Conservation (phyloP, 768 basidiomycete species). For the Boletus sp. region DNA sequence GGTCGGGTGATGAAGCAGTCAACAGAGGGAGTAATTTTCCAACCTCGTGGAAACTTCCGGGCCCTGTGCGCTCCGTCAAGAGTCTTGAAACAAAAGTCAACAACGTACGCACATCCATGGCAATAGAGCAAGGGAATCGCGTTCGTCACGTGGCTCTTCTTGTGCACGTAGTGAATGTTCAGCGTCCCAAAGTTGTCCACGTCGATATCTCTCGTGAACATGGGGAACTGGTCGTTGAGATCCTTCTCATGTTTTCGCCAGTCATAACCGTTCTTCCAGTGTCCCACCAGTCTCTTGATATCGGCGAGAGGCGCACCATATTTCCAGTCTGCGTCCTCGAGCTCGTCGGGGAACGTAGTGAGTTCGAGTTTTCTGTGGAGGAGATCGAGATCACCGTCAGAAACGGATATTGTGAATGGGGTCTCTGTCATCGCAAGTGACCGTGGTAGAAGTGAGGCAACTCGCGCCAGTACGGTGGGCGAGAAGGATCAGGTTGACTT, state of each 20-base stretch:
- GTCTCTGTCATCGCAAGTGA: slow-evolving; percentile 30
- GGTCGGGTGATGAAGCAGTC: slow-evolving; percentile 36
- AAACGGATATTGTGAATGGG: slow-evolving; percentile 47
- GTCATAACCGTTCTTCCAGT: slow-evolving; percentile 55
- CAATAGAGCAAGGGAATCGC: slow-evolving; percentile 62
- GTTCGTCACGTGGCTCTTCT: slow-evolving; percentile 39
- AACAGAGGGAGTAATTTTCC: slow-evolving; percentile 57
- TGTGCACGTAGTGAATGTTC: slow-evolving; percentile 59
- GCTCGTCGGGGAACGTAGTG: slow-evolving; percentile 52
- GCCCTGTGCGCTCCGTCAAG: slow-evolving; percentile 38
- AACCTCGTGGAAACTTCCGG: slow-evolving; percentile 49
- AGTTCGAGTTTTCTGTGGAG: slow-evolving; percentile 48
- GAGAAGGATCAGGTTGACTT: slow-evolving; percentile 2
- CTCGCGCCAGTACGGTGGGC: too few relatives aligned
- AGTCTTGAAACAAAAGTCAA: background rate
- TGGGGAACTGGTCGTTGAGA: slow-evolving; percentile 52
- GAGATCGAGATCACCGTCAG: slow-evolving; percentile 39
- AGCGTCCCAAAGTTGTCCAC: slow-evolving; percentile 47
- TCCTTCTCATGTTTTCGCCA: slow-evolving; percentile 52
- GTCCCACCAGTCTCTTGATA: slow-evolving; percentile 43
- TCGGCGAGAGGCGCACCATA: slow-evolving; percentile 53
- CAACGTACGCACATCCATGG: slow-evolving; percentile 49
- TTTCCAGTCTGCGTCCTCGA: slow-evolving; percentile 48
- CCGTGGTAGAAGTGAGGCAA: background rate
- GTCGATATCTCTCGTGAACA: slow-evolving; percentile 51